Evolutionary conservation across 768 basidiomycete genomes (phyloP).

Genomic region (Suillus paluster): DNA sequence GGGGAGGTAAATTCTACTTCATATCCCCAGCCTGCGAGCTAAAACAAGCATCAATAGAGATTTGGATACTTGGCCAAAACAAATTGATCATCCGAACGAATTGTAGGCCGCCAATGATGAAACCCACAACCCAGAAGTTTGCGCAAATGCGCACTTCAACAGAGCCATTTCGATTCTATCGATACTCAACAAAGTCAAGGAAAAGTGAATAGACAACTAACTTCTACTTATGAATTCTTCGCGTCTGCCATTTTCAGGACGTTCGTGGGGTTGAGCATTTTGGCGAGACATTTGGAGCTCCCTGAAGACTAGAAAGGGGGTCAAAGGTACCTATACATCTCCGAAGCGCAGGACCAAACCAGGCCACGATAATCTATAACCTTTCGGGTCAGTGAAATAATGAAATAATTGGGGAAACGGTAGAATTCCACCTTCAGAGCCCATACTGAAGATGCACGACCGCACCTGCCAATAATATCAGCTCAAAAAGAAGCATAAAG

Average conservation of each 20-base stretch:
- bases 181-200: background rate
- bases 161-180: conserved; percentile 20
- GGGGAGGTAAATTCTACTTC: background rate
- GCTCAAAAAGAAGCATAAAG: no score
- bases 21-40: background rate
- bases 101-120: conserved; percentile 23
- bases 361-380: background rate
- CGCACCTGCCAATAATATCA: no score
- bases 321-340: background rate
- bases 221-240: background rate
- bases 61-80: background rate
- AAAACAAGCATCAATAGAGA: background rate
- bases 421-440: background rate
- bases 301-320: background rate
- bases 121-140: conserved; percentile 38
- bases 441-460: background rate
- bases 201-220: background rate
- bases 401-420: no score
- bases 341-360: background rate
- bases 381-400: no score
- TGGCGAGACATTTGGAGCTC: background rate
- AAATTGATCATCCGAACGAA: background rate
- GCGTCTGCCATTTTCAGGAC: background rate
- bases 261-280: background rate
- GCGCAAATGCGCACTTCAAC: conserved; percentile 33